A percentile compares a stretch with the other conserved stretches of the same genome.
phyloP scores from a whole-genome alignment of 176 grass and related monocot species.

The Oryza glaberrima region DNA sequence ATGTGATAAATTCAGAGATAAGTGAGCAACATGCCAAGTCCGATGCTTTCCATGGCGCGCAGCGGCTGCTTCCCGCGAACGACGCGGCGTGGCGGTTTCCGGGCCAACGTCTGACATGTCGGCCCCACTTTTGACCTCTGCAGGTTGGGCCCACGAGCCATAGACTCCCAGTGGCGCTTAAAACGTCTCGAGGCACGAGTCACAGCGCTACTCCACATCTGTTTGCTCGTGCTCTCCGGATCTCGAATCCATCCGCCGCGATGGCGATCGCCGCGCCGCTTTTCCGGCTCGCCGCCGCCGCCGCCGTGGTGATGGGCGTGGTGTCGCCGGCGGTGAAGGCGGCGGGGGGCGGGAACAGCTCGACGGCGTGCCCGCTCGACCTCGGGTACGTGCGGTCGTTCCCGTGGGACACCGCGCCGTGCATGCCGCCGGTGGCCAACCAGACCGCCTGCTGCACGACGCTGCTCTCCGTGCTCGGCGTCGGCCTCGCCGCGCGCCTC shows the following conservation, averaged over 20 bases:
- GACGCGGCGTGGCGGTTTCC: not conserved
- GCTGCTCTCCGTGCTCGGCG: constrained; percentile 64
- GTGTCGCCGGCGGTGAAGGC: not conserved
- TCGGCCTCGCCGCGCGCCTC: constrained; percentile 63
- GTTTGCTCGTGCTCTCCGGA: constrained; percentile 7
- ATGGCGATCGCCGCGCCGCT: constrained; percentile 25
- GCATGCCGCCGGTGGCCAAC: constrained; percentile 53
- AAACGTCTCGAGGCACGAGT: not conserved
- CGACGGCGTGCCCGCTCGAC: constrained; percentile 63
- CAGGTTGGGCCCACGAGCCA: not conserved
- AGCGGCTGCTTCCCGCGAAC: not conserved
- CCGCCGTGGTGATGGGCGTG: not conserved
- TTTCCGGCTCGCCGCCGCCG: not conserved
- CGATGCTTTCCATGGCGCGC: not conserved
- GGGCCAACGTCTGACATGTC: not conserved
- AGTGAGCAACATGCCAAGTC: not conserved
- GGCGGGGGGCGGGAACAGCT: not conserved
- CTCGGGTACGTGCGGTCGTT: constrained; percentile 74
- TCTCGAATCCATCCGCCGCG: not conserved
- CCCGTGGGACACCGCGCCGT: constrained; percentile 72
- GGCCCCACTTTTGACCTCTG: not conserved
- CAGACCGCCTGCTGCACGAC: constrained; percentile 59
- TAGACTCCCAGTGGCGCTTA: not conserved
- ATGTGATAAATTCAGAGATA: not conserved
- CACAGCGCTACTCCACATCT: not conserved